Conservation (phyloP, 2,329 filamentous ascomycete genomes). For the Didymellaceae sp. region DNA sequence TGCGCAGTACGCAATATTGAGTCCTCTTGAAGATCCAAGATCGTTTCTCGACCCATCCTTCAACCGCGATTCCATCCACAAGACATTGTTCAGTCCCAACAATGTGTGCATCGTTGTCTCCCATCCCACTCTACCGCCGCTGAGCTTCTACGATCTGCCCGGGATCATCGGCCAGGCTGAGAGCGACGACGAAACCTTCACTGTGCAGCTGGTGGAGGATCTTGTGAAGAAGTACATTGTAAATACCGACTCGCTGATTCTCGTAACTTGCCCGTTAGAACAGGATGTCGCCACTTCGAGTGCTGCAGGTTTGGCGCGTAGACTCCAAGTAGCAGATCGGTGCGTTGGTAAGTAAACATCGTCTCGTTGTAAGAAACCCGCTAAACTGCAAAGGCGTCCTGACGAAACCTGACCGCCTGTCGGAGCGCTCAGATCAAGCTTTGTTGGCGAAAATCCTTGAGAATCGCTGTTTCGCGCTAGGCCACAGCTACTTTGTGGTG, state of each 20-base stretch:
- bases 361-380: not conserved
- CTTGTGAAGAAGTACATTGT: slow-evolving; percentile 73
- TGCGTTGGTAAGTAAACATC: slow-evolving; percentile 43
- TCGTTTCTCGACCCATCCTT: slow-evolving; percentile 43
- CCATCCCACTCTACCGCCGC: slow-evolving; percentile 71
- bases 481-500: slow-evolving; percentile 80
- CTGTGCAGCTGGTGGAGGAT: slow-evolving; percentile 75
- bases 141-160: slow-evolving; percentile 86
- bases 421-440: slow-evolving; percentile 56
- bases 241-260: slow-evolving; percentile 73
- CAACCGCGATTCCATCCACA: slow-evolving; percentile 24
- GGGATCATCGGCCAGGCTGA: slow-evolving; percentile 78
- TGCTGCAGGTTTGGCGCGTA: slow-evolving; percentile 64
- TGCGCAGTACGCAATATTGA: slow-evolving; percentile 79
- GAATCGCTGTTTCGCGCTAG: slow-evolving; percentile 66
- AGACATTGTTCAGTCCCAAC: slow-evolving; percentile 81
- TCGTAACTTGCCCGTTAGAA: slow-evolving; percentile 80
- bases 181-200: slow-evolving; percentile 51
- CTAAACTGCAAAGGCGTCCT: slow-evolving; percentile 68
- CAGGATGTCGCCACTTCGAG: slow-evolving; percentile 78
- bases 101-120: slow-evolving; percentile 78
- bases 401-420: slow-evolving; percentile 81
- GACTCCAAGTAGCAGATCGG: slow-evolving; percentile 50
- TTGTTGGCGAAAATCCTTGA: slow-evolving; percentile 69
- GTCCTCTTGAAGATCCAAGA: slow-evolving; percentile 62